These are phyloP conservation scores for Fusarium sambucinum DNA, from an alignment of 2,329 filamentous ascomycete species.

Conservation along the genomic window DNA sequence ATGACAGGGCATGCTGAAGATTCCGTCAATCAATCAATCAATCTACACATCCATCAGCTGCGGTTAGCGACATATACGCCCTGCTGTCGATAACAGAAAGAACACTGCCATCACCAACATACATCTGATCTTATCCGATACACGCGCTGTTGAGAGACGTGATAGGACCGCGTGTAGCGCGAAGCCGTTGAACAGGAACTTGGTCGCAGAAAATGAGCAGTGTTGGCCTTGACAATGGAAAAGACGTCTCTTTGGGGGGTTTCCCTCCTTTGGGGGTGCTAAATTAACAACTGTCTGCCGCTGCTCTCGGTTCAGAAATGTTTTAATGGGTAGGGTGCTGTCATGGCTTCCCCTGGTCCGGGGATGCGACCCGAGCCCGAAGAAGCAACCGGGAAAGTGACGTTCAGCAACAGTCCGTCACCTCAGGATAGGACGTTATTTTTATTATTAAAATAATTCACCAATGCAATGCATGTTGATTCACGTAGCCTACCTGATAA, in stretches of 20 bases:
- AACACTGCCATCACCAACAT: slow-evolving; percentile 7
- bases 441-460: background rate
- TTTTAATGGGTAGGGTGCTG: slow-evolving; percentile 2
- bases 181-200: slow-evolving; percentile 29
- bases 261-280: slow-evolving; percentile 6
- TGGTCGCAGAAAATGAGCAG: slow-evolving; percentile 10
- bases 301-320: slow-evolving; percentile 13
- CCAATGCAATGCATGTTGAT: background rate
- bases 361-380: slow-evolving; percentile 31
- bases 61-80: background rate
- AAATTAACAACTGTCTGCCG: slow-evolving; percentile 30
- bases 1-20: slow-evolving; percentile 18
- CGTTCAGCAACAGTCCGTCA: slow-evolving; percentile 9
- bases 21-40: slow-evolving; percentile 14
- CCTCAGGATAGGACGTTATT: background rate
- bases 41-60: background rate
- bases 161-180: slow-evolving; percentile 37
- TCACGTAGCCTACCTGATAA: background rate
- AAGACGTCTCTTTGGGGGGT: slow-evolving; percentile 4
- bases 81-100: background rate
- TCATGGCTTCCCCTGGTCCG: slow-evolving; percentile 32
- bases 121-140: slow-evolving; percentile 9
- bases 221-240: slow-evolving; percentile 19
- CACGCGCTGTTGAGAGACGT: slow-evolving; percentile 21
- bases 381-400: slow-evolving; percentile 15